Base-by-base conservation (phyloP, 768 basidiomycete species). In the Clavulina sp. region DNA sequence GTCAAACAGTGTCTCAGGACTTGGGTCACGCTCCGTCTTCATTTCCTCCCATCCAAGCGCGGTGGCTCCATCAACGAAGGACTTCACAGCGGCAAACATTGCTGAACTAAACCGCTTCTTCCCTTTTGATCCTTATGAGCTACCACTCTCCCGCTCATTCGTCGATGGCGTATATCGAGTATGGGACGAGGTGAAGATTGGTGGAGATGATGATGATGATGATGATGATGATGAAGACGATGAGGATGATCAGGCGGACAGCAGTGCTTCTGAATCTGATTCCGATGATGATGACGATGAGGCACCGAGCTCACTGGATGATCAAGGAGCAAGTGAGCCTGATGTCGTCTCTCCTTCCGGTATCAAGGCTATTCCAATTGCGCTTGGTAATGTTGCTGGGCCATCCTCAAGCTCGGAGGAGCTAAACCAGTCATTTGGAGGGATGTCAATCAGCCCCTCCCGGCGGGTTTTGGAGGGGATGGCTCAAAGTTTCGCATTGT, bases 71-170 rank as follows among this genome's bases (percentile, higher is more conserved):
- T n/a, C n/a, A n/a, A n/a, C n/a, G n/a, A n/a, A n/a, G n/a, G n/a
- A n/a, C n/a, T 6, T 29, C 28, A 32, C 43, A 30, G 48, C 49
- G 3, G 46, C 53, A 47, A 4, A 41, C 41, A 51, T n/a, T n/a
- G 69, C 74, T 5, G 88, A 92, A 54, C 71, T 97, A 51, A 89
- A 88, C 61, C 78, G 81, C 7, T 97, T 96, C 70, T 99, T 99
- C 70, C 95, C 95, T 0, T 99, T 99, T 62, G 95, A 99, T 64
- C 95, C 95, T 2, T 97, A 88, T 69, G 84, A 80, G 54, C 77
- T 99, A 3, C 83, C 87, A 0, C 73, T 77, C 52, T 89, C 87
- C 33, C 70, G 74, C 29, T 63, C 65, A 21, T 95, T 80, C 60
- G 83, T 99, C 51, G 78, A 86, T 50, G 71, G 70, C 5, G 75